Evolutionary conservation across 371 early-diverging fungal species (phyloP), one percentile per base, ranked within the genome.

Genomic region (Mucor plumbeus): DNA sequence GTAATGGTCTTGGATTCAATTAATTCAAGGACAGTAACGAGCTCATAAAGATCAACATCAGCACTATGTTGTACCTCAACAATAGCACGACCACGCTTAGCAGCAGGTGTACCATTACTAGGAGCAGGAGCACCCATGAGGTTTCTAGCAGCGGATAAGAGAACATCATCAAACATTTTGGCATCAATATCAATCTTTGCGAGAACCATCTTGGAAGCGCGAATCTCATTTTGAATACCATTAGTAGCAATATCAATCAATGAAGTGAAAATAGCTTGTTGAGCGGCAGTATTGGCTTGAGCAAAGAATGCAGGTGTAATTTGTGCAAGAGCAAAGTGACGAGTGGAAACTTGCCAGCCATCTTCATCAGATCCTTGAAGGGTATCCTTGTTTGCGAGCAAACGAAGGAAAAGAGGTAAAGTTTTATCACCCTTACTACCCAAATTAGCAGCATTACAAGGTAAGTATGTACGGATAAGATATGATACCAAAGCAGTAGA

Each of bases 191-290:
- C 76, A 57, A 94, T 70, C 14, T 74, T 65, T 7, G 78, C 69
- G 43, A 92, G 76, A 4, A 90, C 85, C 17, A 73, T 71, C 79
- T 91, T 91, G 50, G 85, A 81, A 0, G 80, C 80, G 19, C 83
- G 83, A 11, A 88, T 83, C 17, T 88, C 85, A 54, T 85, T 80
- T 67, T 88, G 85, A 35, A 82, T 75, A 33, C 88, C 90, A 5
- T 87, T 84, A 36, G 89, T 85, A 8, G 88, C 89, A 56, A 91
- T 80, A 59, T 90, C 84, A 33, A 94, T 73, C 48, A 96, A 72
- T 6, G 85, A 76, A 19, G 74, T 61, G 57, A 93, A 88, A 21
- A 94, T 68, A 10, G 75, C 76, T 7, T 80, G 74, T 56, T 88
- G 85, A 31, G 85, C 85, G 4, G 69, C 74, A 4, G 62, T 62